phyloP scores from a whole-genome alignment of 495 filamentous ascomycete genomes.

The Penicillium mononematosum region DNA sequence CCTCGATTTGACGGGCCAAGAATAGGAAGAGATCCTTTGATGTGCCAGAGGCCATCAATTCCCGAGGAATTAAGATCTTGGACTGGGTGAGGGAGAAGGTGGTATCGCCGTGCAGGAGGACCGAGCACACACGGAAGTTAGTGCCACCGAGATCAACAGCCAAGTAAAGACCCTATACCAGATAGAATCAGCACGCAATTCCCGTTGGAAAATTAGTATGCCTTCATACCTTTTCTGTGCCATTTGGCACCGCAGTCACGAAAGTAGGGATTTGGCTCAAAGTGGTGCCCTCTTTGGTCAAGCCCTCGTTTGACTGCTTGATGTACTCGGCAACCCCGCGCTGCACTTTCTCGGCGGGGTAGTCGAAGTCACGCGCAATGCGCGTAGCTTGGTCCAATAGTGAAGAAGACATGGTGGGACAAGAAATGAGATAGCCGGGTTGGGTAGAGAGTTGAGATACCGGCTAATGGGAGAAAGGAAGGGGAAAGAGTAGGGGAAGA shows the following conservation, averaged over 20 bases:
- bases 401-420: conserved; percentile 41
- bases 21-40: conserved; percentile 89
- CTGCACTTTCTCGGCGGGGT: conserved; percentile 72
- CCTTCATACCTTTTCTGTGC: conserved; percentile 74
- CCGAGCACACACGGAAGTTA: conserved; percentile 96
- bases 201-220: neutral
- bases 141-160: conserved; percentile 96
- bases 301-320: conserved; percentile 81
- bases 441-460: conserved; percentile 2
- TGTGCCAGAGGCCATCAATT: conserved; percentile 86
- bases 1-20: conserved; percentile 85
- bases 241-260: conserved; percentile 93
- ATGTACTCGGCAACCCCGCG: conserved; percentile 82
- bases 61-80: conserved; percentile 85
- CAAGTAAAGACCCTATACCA: conserved; percentile 78
- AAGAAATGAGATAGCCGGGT: conserved; percentile 9
- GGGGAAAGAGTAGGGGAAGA: conserved; percentile 12
- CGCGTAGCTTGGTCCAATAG: conserved; percentile 71
- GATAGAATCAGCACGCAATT: conserved; percentile 6
- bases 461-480: conserved; percentile 8
- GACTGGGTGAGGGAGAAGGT: conserved; percentile 89
- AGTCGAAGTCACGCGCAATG: conserved; percentile 85
- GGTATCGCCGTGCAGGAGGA: conserved; percentile 84
- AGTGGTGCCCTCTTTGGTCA: conserved; percentile 71
- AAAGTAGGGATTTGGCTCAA: conserved; percentile 96